Percentiles rank a stretch among this genome's conserved stretches.
phyloP scores from a whole-genome alignment of 2,329 filamentous ascomycete genomes.

The Fusarium cyanostomum region DNA sequence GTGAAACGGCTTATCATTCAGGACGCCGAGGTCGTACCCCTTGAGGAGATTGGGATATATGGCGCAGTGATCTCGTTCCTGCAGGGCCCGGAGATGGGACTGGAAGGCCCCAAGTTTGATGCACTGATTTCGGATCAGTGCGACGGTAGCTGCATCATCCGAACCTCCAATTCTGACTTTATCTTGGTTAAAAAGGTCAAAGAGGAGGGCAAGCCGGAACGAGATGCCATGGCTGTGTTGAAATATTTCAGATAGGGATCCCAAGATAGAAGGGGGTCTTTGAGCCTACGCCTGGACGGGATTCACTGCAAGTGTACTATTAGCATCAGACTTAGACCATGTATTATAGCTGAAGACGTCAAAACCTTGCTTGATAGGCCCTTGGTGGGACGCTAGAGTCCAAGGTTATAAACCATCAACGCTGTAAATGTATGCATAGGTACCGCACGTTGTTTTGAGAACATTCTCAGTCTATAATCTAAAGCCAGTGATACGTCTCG shows the following conservation, averaged over 20 bases:
- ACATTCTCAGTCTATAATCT: no score
- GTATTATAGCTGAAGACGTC: background rate
- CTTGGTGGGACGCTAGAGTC: no score
- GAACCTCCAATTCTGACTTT: conserved; percentile 27
- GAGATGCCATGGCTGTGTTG: conserved; percentile 40
- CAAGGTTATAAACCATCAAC: no score
- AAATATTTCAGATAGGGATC: conserved; percentile 10
- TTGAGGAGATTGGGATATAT: background rate
- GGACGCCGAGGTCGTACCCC: conserved; percentile 41
- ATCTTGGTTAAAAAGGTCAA: conserved; percentile 46
- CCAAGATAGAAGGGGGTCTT: background rate
- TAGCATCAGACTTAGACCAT: background rate
- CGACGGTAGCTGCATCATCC: conserved; percentile 38
- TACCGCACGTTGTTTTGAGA: no score
- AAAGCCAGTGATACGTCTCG: no score
- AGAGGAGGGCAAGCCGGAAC: conserved; percentile 47
- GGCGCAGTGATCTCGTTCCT: conserved; percentile 31
- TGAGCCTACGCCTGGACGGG: background rate
- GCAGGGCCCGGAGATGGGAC: conserved; percentile 3
- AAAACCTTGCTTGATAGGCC: background rate
- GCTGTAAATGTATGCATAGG: no score
- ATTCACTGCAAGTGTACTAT: background rate
- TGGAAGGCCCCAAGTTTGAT: conserved; percentile 5
- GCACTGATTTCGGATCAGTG: conserved; percentile 13
- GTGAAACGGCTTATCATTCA: conserved; percentile 53